Evolutionary conservation across 768 basidiomycete species (phyloP).

Genomic region (Auriculariales sp.): DNA sequence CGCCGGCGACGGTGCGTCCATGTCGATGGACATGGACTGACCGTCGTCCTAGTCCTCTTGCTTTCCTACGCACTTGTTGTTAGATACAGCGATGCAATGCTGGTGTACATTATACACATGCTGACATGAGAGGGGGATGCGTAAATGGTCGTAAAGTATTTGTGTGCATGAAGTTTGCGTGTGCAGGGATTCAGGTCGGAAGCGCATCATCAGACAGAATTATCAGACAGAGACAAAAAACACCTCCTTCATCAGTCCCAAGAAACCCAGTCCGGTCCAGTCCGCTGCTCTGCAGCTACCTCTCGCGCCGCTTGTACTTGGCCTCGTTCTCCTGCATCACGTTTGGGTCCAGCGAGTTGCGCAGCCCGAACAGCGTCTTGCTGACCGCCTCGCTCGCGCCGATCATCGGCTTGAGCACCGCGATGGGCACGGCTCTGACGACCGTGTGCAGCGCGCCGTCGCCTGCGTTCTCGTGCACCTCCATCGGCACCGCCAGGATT

Average conservation of each 20-base stretch:
- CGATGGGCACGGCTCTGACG: conserved; percentile 92
- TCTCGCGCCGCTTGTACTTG: conserved; percentile 72
- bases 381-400: conserved; percentile 94
- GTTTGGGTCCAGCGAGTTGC: conserved; percentile 84
- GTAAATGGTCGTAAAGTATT: background rate
- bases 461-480: conserved; percentile 89
- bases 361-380: conserved; percentile 85
- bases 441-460: conserved; percentile 85
- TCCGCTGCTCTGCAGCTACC: background rate
- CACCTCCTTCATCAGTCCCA: conserved; percentile 1
- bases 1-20: conserved; percentile 69
- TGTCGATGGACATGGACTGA: conserved; percentile 72
- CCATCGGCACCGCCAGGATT: conserved; percentile 97
- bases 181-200: too few relatives aligned
- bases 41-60: background rate
- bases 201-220: background rate
- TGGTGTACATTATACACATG: conserved; percentile 1
- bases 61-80: background rate
- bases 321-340: conserved; percentile 72
- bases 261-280: conserved; percentile 16
- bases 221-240: background rate
- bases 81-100: background rate
- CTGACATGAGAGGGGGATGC: background rate
- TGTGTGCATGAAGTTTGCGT: too few relatives aligned
- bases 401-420: conserved; percentile 95